phyloP scores from a whole-genome alignment of 176 grass and related monocot species.

The Poa annua region DNA sequence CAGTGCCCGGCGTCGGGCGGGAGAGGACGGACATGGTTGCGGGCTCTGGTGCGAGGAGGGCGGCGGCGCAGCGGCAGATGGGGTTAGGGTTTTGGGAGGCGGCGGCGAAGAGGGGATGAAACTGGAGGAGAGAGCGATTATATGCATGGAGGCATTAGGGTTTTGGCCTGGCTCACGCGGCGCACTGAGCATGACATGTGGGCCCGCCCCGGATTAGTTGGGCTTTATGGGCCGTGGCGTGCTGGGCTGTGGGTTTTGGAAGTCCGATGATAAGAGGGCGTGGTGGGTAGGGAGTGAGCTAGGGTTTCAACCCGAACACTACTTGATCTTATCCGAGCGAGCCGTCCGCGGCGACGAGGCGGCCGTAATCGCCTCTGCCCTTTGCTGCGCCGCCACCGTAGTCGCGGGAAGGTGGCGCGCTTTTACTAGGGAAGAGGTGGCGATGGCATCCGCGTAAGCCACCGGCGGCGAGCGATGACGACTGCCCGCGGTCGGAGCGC shows the following conservation, averaged over 20 bases:
- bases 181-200: background rate
- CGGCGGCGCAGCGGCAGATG: background rate
- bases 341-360: slow-evolving; percentile 35
- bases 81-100: slow-evolving; percentile 3
- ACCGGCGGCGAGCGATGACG: slow-evolving; percentile 47
- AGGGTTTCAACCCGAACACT: slow-evolving; percentile 53
- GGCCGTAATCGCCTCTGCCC: slow-evolving; percentile 31
- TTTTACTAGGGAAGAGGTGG: background rate
- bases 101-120: background rate
- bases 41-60: background rate
- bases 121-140: background rate
- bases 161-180: background rate
- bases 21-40: slow-evolving; percentile 36
- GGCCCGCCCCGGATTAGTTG: background rate
- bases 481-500: slow-evolving; percentile 56
- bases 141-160: slow-evolving; percentile 40
- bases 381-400: background rate
- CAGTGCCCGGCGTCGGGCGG: slow-evolving; percentile 51
- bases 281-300: background rate
- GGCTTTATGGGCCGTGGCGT: background rate
- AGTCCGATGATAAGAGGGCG: slow-evolving; percentile 21
- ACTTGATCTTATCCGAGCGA: slow-evolving; percentile 62
- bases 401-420: slow-evolving; percentile 32
- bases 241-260: background rate
- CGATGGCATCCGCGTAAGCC: background rate